Base-by-base conservation (phyloP, 257 asterid species). In the Capsicum pubescens region DNA sequence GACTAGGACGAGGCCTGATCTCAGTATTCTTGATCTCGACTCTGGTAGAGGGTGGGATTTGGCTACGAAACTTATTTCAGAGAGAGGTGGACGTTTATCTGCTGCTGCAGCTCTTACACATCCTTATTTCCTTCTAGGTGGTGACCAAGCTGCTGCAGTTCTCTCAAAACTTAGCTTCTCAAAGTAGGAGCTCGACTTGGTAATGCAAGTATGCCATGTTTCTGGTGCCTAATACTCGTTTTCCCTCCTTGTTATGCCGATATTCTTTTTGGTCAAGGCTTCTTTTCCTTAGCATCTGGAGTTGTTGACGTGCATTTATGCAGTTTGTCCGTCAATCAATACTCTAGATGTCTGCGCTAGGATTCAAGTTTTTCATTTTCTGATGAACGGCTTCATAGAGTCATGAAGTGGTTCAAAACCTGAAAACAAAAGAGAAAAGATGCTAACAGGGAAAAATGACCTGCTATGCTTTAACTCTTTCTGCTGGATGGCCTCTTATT, bases 1-100 rank as follows among this genome's bases (percentile, higher is more conserved):
- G 86, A 94, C 95, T 10, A 87, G 94, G 83, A 32, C 72, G 85
- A 91, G 94, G 87, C 94, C 98, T 32, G 97, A 96, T 71, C 87
- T 96, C 60, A 88, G 93, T 76, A 90, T 94, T 85, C 98, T 96
- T 44, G 98, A 94, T 85, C 97, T 96, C 8, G 99, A 96, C 84
- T 92, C 98, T 5, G 98, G 98, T 61, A 90, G 98, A 90, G 99
- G 98, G 1, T 94, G 99, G 98, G 99, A 96, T 92, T 86, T 96
- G 89, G 98, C 95, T 35, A 92, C 97, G 0, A 96, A 95, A 69
- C 97, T 96, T 39, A 81, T 96, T 46, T 91, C 98, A 0, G 93
- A 92, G 90, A 91, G 99, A 87, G 92, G 98, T 6, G 93, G 97
- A 4, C 89, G 98, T 46, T 86, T 96, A 86, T 94, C 98, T 13